These are phyloP conservation scores for Geranium rotundifolium DNA, from an alignment of 345 rosid species.

Conservation along the genomic window DNA sequence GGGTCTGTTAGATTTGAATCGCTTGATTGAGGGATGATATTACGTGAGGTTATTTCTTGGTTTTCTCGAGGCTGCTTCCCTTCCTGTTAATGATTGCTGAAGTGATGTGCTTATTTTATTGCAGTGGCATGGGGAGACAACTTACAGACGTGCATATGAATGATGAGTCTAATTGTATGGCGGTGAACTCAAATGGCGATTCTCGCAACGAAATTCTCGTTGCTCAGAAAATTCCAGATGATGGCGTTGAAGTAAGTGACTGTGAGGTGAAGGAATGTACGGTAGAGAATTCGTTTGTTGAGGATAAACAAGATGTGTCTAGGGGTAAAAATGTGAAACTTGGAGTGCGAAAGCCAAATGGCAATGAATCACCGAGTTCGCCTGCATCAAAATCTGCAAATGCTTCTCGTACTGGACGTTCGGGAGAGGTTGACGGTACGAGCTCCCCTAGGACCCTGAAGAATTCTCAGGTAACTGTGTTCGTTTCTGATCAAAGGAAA, in stretches of 20 bases:
- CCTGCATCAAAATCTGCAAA: slow-evolving; percentile 25
- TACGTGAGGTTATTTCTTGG: no score
- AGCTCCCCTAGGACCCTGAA: slow-evolving; percentile 28
- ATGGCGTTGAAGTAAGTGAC: slow-evolving; percentile 27
- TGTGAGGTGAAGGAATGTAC: slow-evolving; percentile 49
- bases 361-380: slow-evolving; percentile 19
- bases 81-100: neutral
- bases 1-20: no score
- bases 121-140: slow-evolving; percentile 67
- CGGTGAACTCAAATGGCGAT: slow-evolving; percentile 16
- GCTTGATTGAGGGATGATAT: no score
- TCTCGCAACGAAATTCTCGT: slow-evolving; percentile 27
- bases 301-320: slow-evolving; percentile 13
- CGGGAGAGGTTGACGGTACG: slow-evolving; percentile 4
- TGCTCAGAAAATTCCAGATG: slow-evolving; percentile 40
- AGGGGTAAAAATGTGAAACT: slow-evolving; percentile 17
- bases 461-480: slow-evolving; percentile 39
- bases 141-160: slow-evolving; percentile 47
- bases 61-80: no score
- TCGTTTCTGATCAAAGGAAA: no score
- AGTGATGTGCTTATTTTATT: neutral
- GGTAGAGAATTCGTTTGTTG: slow-evolving; percentile 22
- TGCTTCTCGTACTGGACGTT: slow-evolving; percentile 13
- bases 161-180: slow-evolving; percentile 36
- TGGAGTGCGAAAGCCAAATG: slow-evolving; percentile 19